Percentiles rank a stretch among this genome's conserved stretches.
Conservation (phyloP, 148 eudicot genomes). For the Linanthus parryae region DNA sequence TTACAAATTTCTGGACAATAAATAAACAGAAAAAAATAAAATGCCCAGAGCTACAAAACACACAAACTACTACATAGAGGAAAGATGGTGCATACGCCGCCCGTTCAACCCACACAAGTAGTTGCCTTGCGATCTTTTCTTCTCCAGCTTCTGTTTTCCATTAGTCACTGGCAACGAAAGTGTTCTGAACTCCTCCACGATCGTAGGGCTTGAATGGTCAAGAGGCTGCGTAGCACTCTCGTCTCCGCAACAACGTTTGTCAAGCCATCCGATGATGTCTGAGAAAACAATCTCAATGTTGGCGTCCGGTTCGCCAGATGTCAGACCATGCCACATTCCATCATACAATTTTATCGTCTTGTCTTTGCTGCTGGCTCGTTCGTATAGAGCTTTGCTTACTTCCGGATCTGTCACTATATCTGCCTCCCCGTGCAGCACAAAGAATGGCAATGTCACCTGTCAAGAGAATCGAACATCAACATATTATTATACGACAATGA, state of each 20-base stretch:
- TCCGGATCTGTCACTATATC: conserved; percentile 95
- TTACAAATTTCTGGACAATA: no score
- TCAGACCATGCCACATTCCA: conserved; percentile 96
- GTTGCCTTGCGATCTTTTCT: conserved; percentile 20
- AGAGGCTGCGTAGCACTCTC: not conserved
- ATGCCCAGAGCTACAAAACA: no score
- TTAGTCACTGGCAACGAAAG: conserved; percentile 14
- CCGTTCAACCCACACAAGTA: conserved; percentile 82
- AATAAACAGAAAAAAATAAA: no score
- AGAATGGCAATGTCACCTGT: conserved; percentile 86
- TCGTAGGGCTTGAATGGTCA: not conserved
- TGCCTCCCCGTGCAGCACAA: conserved; percentile 91
- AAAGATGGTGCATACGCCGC: conserved; percentile 52
- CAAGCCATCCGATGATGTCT: conserved; percentile 84
- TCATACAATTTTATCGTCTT: conserved; percentile 87
- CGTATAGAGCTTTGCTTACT: conserved; percentile 81
- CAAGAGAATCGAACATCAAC: not conserved
- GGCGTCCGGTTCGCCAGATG: conserved; percentile 81
- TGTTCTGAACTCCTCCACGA: conserved; percentile 13
- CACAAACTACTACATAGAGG: conserved; percentile 40
- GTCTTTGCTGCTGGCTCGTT: conserved; percentile 72
- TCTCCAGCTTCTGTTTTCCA: conserved; percentile 17
- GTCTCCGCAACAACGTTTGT: conserved; percentile 34
- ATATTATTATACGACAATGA: not conserved
- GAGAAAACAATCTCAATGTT: conserved; percentile 71